Conservation (phyloP, 208 protist genomes). For the Trichomonas gallinae region DNA sequence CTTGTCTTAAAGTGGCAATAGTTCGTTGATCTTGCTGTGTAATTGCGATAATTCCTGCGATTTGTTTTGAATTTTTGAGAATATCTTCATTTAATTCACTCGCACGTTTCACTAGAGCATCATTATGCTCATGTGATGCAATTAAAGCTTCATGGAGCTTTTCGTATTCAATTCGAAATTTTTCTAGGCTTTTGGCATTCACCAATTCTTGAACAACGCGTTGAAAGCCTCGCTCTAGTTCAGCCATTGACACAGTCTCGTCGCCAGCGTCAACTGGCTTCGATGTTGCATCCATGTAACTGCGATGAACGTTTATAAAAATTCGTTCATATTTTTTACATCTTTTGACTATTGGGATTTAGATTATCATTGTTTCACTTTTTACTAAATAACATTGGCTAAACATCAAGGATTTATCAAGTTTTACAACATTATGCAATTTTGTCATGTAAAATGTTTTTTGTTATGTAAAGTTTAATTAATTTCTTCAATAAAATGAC, state of each 20-base stretch:
- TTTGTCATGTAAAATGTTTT: no score
- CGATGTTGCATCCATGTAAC: neutral
- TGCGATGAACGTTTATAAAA: neutral
- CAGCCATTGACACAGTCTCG: slow-evolving; percentile 48
- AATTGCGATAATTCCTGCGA: slow-evolving; percentile 75
- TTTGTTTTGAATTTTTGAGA: slow-evolving; percentile 71
- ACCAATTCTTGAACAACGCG: slow-evolving; percentile 62
- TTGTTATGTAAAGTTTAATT: no score
- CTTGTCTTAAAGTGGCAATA: slow-evolving; percentile 61
- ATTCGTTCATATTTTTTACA: neutral
- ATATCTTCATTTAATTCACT: slow-evolving; percentile 77
- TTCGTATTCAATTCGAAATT: slow-evolving; percentile 83
- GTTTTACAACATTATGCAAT: no score
- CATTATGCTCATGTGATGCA: slow-evolving; percentile 87
- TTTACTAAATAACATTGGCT: no score
- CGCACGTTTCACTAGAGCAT: slow-evolving; percentile 71
- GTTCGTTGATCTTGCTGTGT: slow-evolving; percentile 81
- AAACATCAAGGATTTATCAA: no score
- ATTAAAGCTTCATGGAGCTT: slow-evolving; percentile 81
- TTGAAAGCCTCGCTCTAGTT: slow-evolving; percentile 72
- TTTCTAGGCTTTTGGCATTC: slow-evolving; percentile 70
- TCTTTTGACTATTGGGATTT: no score
- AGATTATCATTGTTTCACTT: no score
- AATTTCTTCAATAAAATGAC: no score
- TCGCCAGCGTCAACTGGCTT: neutral